Percentiles rank a stretch among this genome's conserved stretches.
Conservation (phyloP, 2,329 filamentous ascomycete genomes). For the Cladobotryum mycophilum region DNA sequence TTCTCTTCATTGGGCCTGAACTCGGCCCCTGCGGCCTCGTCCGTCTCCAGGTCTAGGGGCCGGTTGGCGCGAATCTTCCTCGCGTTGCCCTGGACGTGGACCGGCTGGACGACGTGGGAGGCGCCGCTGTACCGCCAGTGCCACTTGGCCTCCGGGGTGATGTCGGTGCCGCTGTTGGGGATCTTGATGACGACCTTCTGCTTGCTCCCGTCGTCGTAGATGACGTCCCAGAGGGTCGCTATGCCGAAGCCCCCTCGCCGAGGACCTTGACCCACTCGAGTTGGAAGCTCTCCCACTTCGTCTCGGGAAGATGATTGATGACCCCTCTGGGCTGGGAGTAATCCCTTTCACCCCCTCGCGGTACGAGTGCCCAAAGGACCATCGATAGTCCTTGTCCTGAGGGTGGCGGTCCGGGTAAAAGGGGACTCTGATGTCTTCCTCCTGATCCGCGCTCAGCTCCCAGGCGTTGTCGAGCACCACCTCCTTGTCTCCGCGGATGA, state of each 20-base stretch:
- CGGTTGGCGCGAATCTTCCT: conserved; percentile 1
- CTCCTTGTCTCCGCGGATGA: conserved; percentile 11
- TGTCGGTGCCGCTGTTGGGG: not conserved
- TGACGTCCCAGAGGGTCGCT: conserved; percentile 12
- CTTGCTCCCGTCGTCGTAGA: conserved; percentile 8
- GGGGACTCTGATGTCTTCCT: not conserved
- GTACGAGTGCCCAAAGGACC: not conserved
- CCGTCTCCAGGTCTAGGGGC: no score
- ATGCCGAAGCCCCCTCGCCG: conserved; percentile 13
- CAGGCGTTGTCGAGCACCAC: conserved; percentile 9
- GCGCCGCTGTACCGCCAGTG: conserved; percentile 22
- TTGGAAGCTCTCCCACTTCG: conserved; percentile 12
- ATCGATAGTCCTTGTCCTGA: not conserved
- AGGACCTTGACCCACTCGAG: conserved; percentile 12
- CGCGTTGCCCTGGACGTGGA: conserved; percentile 18
- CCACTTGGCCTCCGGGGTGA: conserved; percentile 16
- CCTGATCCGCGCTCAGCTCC: not conserved
- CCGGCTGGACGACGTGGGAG: conserved; percentile 22
- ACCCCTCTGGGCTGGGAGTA: not conserved
- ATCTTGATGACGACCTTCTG: conserved; percentile 23
- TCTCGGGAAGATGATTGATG: not conserved
- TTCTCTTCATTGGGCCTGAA: not conserved
- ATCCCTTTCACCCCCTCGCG: not conserved
- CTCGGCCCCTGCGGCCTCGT: no score
- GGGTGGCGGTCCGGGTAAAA: not conserved